Conservation (phyloP, 805 yeast species). For the Metschnikowia anglica region DNA sequence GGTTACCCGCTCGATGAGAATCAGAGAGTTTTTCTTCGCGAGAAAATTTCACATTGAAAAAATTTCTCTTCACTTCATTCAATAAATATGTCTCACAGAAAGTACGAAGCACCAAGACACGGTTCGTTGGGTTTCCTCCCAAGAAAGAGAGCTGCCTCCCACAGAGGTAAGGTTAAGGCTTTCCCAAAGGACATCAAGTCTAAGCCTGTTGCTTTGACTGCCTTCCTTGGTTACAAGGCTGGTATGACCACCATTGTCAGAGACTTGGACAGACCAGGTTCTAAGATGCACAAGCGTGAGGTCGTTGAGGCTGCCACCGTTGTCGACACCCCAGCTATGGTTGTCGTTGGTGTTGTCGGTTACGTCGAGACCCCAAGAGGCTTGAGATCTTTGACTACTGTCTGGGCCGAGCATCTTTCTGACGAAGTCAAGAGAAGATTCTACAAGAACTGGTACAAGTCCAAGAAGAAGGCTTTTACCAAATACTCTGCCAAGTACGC, state of each 20-base stretch:
- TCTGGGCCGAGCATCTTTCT: constrained; percentile 99
- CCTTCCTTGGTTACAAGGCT: constrained; percentile 99
- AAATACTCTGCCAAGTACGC: constrained; percentile 99
- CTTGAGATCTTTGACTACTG: constrained; percentile 98
- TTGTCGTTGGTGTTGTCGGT: constrained; percentile 99
- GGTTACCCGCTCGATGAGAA: constrained; percentile 10
- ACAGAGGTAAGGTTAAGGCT: constrained; percentile 98
- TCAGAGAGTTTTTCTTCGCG: constrained; percentile 6
- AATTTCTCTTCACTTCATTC: constrained; percentile 30
- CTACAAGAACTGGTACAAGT: constrained; percentile 99
- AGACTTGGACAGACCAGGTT: constrained; percentile 99
- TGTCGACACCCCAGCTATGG: constrained; percentile 98
- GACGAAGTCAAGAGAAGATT: constrained; percentile 99
- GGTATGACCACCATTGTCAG: constrained; percentile 99
- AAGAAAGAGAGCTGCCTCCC: constrained; percentile 99
- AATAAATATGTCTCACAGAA: constrained; percentile 93
- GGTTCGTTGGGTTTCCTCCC: constrained; percentile 99
- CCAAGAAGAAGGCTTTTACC: constrained; percentile 99
- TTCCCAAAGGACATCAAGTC: constrained; percentile 98
- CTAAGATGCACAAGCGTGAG: constrained; percentile 99
- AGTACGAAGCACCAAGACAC: constrained; percentile 99
- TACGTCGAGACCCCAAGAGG: constrained; percentile 99
- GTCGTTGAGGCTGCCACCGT: constrained; percentile 99
- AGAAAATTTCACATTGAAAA: constrained; percentile 8
- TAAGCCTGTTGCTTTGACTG: constrained; percentile 98